Base-by-base conservation (phyloP, 139 green algal species). In the Raphidocelis subcapitata region DNA sequence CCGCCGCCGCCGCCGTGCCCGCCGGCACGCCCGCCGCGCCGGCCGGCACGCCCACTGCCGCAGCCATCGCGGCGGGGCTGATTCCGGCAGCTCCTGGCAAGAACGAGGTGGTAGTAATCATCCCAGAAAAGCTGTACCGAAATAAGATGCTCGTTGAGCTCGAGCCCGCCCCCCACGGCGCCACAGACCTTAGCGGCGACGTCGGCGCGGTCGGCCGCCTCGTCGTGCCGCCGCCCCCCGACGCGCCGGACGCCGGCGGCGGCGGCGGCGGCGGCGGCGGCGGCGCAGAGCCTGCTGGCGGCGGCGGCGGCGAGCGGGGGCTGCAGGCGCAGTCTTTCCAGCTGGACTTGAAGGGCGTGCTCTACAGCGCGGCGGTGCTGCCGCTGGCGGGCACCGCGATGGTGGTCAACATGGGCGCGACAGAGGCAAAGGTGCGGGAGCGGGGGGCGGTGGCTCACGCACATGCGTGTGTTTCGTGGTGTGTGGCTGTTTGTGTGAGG, bases 331-430 rank as follows among this genome's bases (percentile, higher is more conserved):
- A 31, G 32, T 49, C 8, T 21, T 72, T 78, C 37, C 62, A 76
- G 67, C 15, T 89, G 15, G 86, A 91, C 75, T 73, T 91, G 28
- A 91, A 91, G 76, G 86, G 86, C 15, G 76, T 85, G 14, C 23
- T 87, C 24, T 91, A 87, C 69, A 68, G 77, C 41, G 81, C 74
- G 2, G 69, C 51, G 24, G 77, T 88, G 36, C 62, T 85, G 67
- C 81, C 81, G 46, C 69, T 90, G 60, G 75, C 80, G 3, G 82
- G 72, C 14, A 88, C 82, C 12, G 85, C 78, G 1, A 51, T 85
- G 49, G 69, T 90, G 26, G 35, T 88, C 32, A 84, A 86, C 66
- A 78, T 90, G 1, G 80, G 77, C 3, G 56, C 64, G 21, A 76
- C 62, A 28, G 80, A 83, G 49, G 85, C 80, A 18, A 88, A 90